A percentile compares a stretch with the other conserved stretches of the same genome.
These are phyloP conservation scores for Acephala macrosclerotiorum DNA, from an alignment of 2,329 filamentous ascomycete species.

Conservation along the genomic window DNA sequence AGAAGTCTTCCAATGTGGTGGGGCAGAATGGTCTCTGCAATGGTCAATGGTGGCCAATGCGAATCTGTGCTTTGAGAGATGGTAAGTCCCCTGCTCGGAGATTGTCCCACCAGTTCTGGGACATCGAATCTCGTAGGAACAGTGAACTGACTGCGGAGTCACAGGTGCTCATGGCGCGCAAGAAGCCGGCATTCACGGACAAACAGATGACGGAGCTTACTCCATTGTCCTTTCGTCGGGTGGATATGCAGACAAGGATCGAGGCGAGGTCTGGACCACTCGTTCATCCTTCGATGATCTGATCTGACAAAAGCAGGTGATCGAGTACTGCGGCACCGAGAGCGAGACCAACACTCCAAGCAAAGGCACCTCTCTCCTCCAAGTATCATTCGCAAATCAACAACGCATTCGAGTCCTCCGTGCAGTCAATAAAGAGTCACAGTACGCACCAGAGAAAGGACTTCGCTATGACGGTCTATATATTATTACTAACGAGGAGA, in stretches of 20 bases:
- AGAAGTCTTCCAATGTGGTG: constrained; percentile 32
- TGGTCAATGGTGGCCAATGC: constrained; percentile 60
- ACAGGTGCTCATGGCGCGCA: constrained; percentile 55
- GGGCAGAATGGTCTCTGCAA: constrained; percentile 44
- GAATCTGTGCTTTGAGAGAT: constrained; percentile 57
- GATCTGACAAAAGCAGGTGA: constrained; percentile 38
- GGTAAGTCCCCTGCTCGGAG: constrained; percentile 33
- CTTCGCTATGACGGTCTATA: constrained; percentile 67
- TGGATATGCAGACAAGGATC: constrained; percentile 56
- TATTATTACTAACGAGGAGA: constrained; percentile 47
- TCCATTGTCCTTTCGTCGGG: constrained; percentile 58
- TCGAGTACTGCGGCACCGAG: constrained; percentile 60
- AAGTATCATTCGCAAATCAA: constrained; percentile 47
- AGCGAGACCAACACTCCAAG: constrained; percentile 42
- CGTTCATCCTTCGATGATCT: background rate
- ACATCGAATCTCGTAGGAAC: no score
- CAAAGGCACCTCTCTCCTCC: constrained; percentile 47
- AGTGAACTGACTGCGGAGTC: no score
- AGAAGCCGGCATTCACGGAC: constrained; percentile 59
- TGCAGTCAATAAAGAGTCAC: constrained; percentile 46
- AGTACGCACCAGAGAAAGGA: constrained; percentile 54
- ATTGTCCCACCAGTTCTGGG: no score
- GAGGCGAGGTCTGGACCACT: constrained; percentile 45
- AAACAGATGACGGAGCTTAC: constrained; percentile 52
- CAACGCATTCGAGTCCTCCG: constrained; percentile 59